phyloP scores from a whole-genome alignment of 257 asterid genomes.

The Solanum pennellii region DNA sequence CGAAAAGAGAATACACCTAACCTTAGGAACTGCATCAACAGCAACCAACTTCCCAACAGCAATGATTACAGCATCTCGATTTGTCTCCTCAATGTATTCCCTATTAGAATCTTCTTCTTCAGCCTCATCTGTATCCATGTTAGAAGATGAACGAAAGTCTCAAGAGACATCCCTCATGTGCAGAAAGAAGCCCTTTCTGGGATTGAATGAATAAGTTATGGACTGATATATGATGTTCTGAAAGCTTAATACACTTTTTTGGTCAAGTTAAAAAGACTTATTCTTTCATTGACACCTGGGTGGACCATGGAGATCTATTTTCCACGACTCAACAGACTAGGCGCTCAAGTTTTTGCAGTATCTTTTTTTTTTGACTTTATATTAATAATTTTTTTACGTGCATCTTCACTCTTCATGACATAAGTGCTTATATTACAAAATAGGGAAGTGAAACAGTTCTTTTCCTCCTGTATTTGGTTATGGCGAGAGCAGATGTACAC shows the following conservation, averaged over 20 bases:
- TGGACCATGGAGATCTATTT: neutral
- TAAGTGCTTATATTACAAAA: neutral
- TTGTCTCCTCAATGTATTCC: constrained; percentile 89
- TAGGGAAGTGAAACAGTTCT: neutral
- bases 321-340: neutral
- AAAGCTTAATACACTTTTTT: neutral
- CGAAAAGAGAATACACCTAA: constrained; percentile 13
- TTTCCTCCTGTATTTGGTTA: neutral
- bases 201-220: neutral
- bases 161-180: neutral
- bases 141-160: neutral
- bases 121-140: constrained; percentile 44
- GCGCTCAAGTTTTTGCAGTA: neutral
- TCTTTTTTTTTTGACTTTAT: neutral
- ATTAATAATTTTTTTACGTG: neutral
- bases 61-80: constrained; percentile 66
- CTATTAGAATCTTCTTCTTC: constrained; percentile 71
- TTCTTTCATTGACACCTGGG: neutral
- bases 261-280: neutral
- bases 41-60: constrained; percentile 73
- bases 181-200: neutral
- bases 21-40: constrained; percentile 69
- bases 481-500: neutral
- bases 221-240: neutral
- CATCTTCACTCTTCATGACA: neutral